A percentile compares a stretch with the other conserved stretches of the same genome.
Conservation (phyloP, 2,329 filamentous ascomycete genomes). For the Trichoderma aggressivum region DNA sequence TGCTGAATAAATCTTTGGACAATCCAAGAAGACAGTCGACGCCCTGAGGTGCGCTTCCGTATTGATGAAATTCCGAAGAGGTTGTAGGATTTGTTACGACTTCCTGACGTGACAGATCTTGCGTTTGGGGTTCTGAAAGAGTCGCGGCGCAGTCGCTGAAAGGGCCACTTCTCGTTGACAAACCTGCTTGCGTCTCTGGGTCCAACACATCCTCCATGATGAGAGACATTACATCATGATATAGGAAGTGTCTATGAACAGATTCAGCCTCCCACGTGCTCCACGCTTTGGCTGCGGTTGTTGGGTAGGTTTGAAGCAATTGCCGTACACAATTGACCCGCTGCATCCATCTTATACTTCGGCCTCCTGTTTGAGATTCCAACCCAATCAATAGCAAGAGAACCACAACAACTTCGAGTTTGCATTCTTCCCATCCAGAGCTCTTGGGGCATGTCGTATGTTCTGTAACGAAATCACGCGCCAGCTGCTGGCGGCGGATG, state of each 20-base stretch:
- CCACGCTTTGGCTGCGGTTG: not conserved
- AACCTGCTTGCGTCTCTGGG: not conserved
- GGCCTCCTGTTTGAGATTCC: not conserved
- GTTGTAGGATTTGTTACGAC: not conserved
- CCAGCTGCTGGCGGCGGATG: not conserved
- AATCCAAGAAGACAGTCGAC: not conserved
- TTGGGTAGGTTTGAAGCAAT: not conserved
- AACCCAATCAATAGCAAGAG: not conserved
- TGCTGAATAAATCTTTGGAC: not conserved
- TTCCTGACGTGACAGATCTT: not conserved
- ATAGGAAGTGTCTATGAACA: not conserved
- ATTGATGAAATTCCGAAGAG: not conserved
- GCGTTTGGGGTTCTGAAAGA: not conserved
- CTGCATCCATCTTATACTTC: conserved; percentile 5
- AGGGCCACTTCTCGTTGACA: not conserved
- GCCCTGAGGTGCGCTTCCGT: not conserved
- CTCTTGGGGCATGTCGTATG: not conserved
- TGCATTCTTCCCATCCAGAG: not conserved
- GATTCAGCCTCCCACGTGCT: not conserved
- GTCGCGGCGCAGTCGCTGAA: not conserved
- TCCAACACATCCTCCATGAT: not conserved
- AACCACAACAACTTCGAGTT: not conserved
- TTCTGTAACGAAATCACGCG: not conserved
- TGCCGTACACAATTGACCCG: not conserved
- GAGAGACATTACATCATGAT: not conserved